Evolutionary conservation across 1,139 yeast species (phyloP).

Genomic region (Chernovozyma sophiae-reginae): DNA sequence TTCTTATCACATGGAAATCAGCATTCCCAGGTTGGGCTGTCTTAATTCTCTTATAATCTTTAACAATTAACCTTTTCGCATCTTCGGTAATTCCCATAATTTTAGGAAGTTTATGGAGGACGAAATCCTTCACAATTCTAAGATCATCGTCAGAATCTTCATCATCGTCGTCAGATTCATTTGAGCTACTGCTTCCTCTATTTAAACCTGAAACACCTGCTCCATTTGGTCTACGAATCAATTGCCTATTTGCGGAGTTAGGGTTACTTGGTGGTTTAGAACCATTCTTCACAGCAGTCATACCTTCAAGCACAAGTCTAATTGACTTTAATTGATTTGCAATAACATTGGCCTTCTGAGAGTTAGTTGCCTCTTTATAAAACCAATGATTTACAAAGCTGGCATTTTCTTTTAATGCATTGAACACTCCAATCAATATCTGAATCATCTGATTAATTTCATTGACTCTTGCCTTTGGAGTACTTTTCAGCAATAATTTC

Average conservation of each 20-base stretch:
- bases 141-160: constrained; percentile 47
- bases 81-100: constrained; percentile 39
- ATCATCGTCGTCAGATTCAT: constrained; percentile 23
- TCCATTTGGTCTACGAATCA: constrained; percentile 14
- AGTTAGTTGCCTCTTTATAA: constrained; percentile 44
- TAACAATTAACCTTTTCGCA: constrained; percentile 54
- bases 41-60: constrained; percentile 61
- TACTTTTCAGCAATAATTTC: constrained; percentile 32
- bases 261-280: background rate
- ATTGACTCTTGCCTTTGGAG: constrained; percentile 29
- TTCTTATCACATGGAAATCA: constrained; percentile 69
- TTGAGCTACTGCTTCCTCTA: constrained; percentile 8
- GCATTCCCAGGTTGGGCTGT: constrained; percentile 65
- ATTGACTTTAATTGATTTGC: constrained; percentile 59
- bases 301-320: constrained; percentile 50
- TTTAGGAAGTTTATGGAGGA: constrained; percentile 43
- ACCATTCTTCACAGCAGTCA: constrained; percentile 25
- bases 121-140: constrained; percentile 40
- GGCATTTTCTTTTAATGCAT: constrained; percentile 29
- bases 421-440: constrained; percentile 33
- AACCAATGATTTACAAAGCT: constrained; percentile 43
- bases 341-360: constrained; percentile 56
- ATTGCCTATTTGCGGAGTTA: constrained; percentile 10
- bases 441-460: constrained; percentile 29
- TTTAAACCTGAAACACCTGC: constrained; percentile 3